These are phyloP conservation scores for Teunomyces cretensis DNA, from an alignment of 805 yeast species.

Conservation along the genomic window DNA sequence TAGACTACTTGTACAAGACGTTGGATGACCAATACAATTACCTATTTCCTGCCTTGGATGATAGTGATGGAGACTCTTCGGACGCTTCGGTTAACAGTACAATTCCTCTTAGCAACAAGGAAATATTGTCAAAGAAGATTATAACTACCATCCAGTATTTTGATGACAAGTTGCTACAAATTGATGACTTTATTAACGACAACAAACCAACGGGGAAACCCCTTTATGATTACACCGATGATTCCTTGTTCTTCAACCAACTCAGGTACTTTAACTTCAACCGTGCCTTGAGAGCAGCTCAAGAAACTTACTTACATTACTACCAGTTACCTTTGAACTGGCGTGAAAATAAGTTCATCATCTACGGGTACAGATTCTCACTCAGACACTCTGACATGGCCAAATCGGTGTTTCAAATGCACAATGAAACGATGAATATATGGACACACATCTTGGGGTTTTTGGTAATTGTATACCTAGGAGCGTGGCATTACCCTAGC, in stretches of 20 bases:
- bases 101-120: slow-evolving; percentile 16
- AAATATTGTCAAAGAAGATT: slow-evolving; percentile 35
- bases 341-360: slow-evolving; percentile 87
- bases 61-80: slow-evolving; percentile 8
- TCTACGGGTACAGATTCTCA: slow-evolving; percentile 83
- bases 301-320: slow-evolving; percentile 65
- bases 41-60: slow-evolving; percentile 22
- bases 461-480: slow-evolving; percentile 53
- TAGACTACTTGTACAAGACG: slow-evolving; percentile 38
- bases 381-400: slow-evolving; percentile 59
- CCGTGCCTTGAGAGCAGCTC: slow-evolving; percentile 54
- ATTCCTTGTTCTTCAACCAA: slow-evolving; percentile 31
- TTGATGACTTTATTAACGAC: slow-evolving; percentile 37
- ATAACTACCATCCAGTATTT: slow-evolving; percentile 43
- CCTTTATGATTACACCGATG: slow-evolving; percentile 20
- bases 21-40: slow-evolving; percentile 43
- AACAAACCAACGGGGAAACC: slow-evolving; percentile 30
- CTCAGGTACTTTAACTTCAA: slow-evolving; percentile 41
- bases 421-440: slow-evolving; percentile 88
- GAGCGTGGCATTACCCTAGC: slow-evolving; percentile 61
- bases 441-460: slow-evolving; percentile 90
- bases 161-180: slow-evolving; percentile 39
- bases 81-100: slow-evolving; percentile 11
- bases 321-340: slow-evolving; percentile 89
- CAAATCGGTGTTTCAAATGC: slow-evolving; percentile 58